phyloP scores from a whole-genome alignment of 345 rosid species.

The Anacardium occidentale region DNA sequence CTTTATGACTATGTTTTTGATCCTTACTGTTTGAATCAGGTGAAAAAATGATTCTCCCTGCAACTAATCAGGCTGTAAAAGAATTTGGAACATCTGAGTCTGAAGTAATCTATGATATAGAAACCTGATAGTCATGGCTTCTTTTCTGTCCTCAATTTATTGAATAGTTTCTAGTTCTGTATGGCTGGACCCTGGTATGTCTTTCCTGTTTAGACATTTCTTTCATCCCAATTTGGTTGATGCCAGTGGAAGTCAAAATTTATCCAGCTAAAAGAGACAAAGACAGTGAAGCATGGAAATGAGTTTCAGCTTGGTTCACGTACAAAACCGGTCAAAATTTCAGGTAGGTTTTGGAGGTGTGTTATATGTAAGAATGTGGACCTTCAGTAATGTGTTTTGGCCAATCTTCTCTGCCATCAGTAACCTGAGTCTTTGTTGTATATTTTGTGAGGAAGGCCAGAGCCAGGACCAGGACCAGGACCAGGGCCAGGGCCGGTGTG shows the following conservation, averaged over 20 bases:
- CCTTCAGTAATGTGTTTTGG: neutral
- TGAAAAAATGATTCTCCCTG: slow-evolving; percentile 53
- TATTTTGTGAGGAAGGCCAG: neutral
- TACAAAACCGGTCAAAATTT: neutral
- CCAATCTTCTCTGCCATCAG: neutral
- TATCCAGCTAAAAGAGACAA: neutral
- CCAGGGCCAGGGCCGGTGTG: neutral
- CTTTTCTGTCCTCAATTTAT: neutral
- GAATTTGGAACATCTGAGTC: slow-evolving; percentile 14
- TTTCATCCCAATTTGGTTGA: neutral
- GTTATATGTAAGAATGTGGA: neutral
- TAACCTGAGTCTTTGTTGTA: neutral
- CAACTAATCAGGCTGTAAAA: slow-evolving; percentile 32
- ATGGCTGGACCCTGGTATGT: neutral
- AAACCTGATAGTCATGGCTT: neutral
- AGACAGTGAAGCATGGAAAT: neutral
- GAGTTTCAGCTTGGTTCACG: neutral
- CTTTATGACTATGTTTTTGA: neutral
- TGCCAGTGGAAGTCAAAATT: neutral
- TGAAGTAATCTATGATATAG: slow-evolving; percentile 1
- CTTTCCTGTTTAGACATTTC: neutral
- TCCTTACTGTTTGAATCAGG: slow-evolving; percentile 29
- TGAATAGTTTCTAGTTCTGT: neutral
- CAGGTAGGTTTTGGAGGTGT: neutral
- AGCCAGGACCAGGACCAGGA: too few species aligned